A percentile compares a stretch with the other conserved stretches of the same genome.
These are phyloP conservation scores for Aspergillus heteromorphus DNA, from an alignment of 495 filamentous ascomycete genomes.

Conservation along the genomic window DNA sequence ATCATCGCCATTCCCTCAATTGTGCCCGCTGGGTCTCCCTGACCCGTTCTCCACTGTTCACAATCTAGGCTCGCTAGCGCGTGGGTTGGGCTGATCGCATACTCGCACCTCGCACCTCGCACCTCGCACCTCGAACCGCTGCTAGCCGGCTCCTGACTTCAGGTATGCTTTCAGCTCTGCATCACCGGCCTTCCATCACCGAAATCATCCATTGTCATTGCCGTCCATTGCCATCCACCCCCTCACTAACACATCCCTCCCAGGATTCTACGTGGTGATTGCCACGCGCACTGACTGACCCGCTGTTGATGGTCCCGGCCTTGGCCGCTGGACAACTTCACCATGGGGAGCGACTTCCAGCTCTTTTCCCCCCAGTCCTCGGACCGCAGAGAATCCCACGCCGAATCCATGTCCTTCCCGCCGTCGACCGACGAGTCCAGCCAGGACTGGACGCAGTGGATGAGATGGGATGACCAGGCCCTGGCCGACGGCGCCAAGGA, in stretches of 20 bases:
- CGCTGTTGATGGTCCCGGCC: conserved; percentile 15
- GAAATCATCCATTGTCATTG: not conserved
- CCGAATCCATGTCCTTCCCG: conserved; percentile 11
- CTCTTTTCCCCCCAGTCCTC: conserved; percentile 33
- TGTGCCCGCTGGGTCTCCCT: not conserved
- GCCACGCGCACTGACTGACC: not conserved
- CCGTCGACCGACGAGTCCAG: conserved; percentile 23
- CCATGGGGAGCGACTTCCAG: conserved; percentile 38
- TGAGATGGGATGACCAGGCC: conserved; percentile 45
- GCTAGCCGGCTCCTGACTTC: conserved; percentile 4
- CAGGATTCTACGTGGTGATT: not conserved
- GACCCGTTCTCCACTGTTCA: conserved; percentile 10
- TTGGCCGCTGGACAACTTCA: conserved; percentile 18
- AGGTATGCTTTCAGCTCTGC: conserved; percentile 9
- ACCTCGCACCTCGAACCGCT: conserved; percentile 3
- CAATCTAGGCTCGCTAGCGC: conserved; percentile 5
- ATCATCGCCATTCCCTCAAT: not conserved
- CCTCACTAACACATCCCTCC: not conserved
- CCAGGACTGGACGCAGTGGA: conserved; percentile 48
- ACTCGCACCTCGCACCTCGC: conserved; percentile 3
- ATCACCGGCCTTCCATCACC: too few relatives aligned
- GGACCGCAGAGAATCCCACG: conserved; percentile 20
- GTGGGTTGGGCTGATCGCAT: conserved; percentile 2
- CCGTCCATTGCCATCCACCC: too few relatives aligned
- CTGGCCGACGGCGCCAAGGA: conserved; percentile 24